Conservation (phyloP, 768 basidiomycete species). For the Panellus pusillus region DNA sequence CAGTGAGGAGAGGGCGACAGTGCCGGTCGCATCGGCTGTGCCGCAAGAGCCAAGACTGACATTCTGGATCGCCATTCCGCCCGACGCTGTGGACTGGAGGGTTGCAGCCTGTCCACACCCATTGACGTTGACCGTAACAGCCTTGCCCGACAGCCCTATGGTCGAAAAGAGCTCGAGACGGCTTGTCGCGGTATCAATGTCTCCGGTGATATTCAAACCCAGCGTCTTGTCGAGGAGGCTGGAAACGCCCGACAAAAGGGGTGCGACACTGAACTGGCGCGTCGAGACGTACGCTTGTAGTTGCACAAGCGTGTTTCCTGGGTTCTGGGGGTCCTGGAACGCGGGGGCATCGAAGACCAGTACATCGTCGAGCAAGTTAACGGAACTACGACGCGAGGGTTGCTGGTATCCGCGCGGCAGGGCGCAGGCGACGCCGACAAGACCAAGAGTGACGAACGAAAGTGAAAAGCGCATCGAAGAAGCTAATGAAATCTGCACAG, state of each 20-base stretch:
- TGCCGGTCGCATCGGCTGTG: constrained; percentile 17
- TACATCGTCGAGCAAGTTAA: constrained; percentile 32
- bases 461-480: constrained; percentile 15
- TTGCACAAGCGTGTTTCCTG: constrained; percentile 30
- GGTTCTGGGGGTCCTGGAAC: constrained; percentile 36
- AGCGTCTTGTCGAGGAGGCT: constrained; percentile 24
- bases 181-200: constrained; percentile 27
- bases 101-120: constrained; percentile 30
- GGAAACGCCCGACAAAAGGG: constrained; percentile 24
- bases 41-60: constrained; percentile 34
- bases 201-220: constrained; percentile 32
- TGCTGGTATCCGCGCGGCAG: constrained; percentile 15
- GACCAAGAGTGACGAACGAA: constrained; percentile 19
- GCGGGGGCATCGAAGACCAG: constrained; percentile 42
- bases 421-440: constrained; percentile 11
- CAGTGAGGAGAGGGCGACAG: constrained; percentile 19
- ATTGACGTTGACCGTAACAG: constrained; percentile 30
- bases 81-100: constrained; percentile 31
- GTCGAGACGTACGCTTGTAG: constrained; percentile 39
- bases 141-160: constrained; percentile 33
- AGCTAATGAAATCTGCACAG: constrained; percentile 15
- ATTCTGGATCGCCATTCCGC: constrained; percentile 34
- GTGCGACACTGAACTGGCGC: constrained; percentile 27
- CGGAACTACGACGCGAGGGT: constrained; percentile 14
- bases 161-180: constrained; percentile 37